Conservation (phyloP, 2,329 filamentous ascomycete species). For the Colletotrichum acutatum region DNA sequence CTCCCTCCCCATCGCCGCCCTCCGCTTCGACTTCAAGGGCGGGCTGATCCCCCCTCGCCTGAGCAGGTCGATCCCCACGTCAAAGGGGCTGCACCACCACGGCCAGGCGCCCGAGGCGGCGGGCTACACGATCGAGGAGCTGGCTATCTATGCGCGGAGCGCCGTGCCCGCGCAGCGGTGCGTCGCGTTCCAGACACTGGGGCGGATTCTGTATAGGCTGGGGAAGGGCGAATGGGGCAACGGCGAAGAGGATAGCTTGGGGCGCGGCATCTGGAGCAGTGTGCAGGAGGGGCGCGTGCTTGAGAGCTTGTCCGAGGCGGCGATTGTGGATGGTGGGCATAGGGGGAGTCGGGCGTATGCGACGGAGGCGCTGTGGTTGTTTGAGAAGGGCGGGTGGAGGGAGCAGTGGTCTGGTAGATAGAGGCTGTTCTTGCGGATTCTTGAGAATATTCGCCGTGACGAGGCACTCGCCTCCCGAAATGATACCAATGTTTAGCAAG, state of each 20-base stretch:
- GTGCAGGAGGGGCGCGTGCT: constrained; percentile 82
- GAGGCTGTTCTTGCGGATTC: constrained; percentile 19
- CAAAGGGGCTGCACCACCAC: constrained; percentile 91
- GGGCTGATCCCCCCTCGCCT: constrained; percentile 80
- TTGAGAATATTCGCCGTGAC: not conserved
- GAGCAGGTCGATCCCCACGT: constrained; percentile 78
- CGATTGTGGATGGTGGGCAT: constrained; percentile 75
- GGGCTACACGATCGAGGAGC: constrained; percentile 90
- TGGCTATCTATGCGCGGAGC: constrained; percentile 83
- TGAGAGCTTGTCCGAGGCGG: constrained; percentile 81
- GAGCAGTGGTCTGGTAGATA: constrained; percentile 68
- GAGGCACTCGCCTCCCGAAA: not conserved
- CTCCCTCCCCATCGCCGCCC: constrained; percentile 76
- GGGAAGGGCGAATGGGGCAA: constrained; percentile 79
- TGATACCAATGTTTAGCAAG: not conserved
- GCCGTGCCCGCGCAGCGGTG: constrained; percentile 88
- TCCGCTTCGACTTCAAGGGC: constrained; percentile 92
- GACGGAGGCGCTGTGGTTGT: constrained; percentile 89
- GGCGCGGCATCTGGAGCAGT: constrained; percentile 84
- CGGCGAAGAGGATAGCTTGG: constrained; percentile 66
- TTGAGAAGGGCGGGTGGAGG: constrained; percentile 77
- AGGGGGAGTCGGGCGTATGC: constrained; percentile 86
- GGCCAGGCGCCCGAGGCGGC: constrained; percentile 92
- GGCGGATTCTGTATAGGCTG: constrained; percentile 84
- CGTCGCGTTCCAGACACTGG: constrained; percentile 90